A percentile compares a stretch with the other conserved stretches of the same genome.
Conservation (phyloP, 495 filamentous ascomycete genomes). For the Tuber umbilicatum region DNA sequence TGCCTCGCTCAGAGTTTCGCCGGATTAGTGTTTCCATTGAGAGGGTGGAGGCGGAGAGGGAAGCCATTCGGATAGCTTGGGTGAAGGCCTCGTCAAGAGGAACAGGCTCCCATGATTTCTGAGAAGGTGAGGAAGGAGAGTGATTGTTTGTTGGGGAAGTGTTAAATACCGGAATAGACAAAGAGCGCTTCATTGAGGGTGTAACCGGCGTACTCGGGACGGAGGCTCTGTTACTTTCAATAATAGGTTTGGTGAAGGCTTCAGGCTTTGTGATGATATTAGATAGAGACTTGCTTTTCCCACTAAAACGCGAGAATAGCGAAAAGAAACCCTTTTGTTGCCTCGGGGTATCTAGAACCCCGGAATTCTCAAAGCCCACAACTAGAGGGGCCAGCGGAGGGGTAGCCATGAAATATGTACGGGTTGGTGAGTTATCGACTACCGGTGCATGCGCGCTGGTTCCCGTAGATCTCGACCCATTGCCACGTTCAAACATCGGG, state of each 20-base stretch:
- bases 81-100: constrained; percentile 88
- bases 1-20: constrained; percentile 45
- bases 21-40: constrained; percentile 59
- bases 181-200: constrained; percentile 25
- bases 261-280: constrained; percentile 36
- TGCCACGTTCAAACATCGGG: constrained; percentile 39
- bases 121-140: constrained; percentile 18
- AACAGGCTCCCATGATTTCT: constrained; percentile 45
- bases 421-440: constrained; percentile 26
- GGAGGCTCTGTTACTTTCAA: constrained; percentile 32
- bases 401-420: constrained; percentile 34
- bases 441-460: constrained; percentile 10
- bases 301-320: constrained; percentile 40
- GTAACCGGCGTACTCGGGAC: constrained; percentile 36
- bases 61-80: constrained; percentile 59
- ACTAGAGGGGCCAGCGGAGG: constrained; percentile 32
- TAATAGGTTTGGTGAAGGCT: constrained; percentile 17
- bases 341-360: constrained; percentile 14
- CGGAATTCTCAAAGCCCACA: constrained; percentile 19
- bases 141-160: constrained; percentile 15
- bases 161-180: constrained; percentile 29
- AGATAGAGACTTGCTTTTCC: constrained; percentile 36
- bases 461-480: constrained; percentile 36
- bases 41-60: constrained; percentile 50
- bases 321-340: constrained; percentile 36